Evolutionary conservation across 2,329 filamentous ascomycete genomes (phyloP).

Genomic region (Orbilia blumenaviensis): DNA sequence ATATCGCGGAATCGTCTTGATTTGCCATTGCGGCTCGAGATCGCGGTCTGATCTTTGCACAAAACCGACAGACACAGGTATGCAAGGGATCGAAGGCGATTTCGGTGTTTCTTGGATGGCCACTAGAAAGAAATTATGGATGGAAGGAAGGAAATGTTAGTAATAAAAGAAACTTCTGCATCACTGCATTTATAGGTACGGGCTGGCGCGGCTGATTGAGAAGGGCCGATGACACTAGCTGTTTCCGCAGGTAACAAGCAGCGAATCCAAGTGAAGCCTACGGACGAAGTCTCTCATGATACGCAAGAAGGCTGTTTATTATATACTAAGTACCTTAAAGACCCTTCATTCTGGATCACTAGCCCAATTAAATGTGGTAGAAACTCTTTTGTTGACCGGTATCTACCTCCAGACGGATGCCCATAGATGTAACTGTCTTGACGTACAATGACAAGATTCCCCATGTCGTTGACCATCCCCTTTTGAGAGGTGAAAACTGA

Average conservation of each 20-base stretch:
- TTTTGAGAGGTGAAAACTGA: slow-evolving; percentile 21
- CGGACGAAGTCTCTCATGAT: too few relatives aligned
- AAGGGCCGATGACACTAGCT: too few relatives aligned
- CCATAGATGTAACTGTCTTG: slow-evolving; percentile 40
- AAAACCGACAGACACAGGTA: slow-evolving; percentile 22
- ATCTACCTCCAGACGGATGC: slow-evolving; percentile 16
- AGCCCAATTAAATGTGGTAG: slow-evolving; percentile 17
- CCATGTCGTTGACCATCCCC: neutral
- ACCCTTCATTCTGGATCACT: neutral
- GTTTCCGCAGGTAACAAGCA: too few relatives aligned
- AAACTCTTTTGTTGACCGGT: slow-evolving; percentile 28
- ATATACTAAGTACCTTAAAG: too few relatives aligned
- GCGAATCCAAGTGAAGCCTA: too few relatives aligned
- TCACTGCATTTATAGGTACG: neutral
- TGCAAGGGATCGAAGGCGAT: slow-evolving; percentile 10
- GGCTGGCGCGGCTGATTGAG: too few relatives aligned
- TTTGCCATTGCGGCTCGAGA: neutral
- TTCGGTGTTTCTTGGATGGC: slow-evolving; percentile 8
- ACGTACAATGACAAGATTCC: slow-evolving; percentile 21
- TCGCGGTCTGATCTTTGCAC: neutral
- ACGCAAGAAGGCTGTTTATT: too few relatives aligned
- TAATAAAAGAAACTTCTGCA: neutral
- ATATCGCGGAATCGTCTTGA: neutral
- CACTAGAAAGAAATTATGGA: slow-evolving; percentile 14
- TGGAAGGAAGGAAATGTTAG: slow-evolving; percentile 3